Conservation (phyloP, 2,329 filamentous ascomycete species). For the Leptographium radiaticola region DNA sequence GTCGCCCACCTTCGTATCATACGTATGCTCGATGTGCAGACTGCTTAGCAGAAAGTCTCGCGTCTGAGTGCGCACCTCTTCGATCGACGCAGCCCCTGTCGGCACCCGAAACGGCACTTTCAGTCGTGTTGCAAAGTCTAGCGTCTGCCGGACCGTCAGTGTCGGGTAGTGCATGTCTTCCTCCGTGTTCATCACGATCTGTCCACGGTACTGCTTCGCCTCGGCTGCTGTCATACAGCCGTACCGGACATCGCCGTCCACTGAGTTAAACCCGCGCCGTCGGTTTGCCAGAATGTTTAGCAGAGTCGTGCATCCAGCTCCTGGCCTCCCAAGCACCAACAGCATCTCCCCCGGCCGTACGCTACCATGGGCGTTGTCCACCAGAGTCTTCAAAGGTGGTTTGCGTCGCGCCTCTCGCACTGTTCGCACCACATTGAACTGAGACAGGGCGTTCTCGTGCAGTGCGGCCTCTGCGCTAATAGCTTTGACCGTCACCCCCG, state of each 20-base stretch:
- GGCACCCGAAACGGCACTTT: slow-evolving; percentile 40
- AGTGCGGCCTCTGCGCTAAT: slow-evolving; percentile 47
- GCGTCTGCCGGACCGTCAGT: slow-evolving; percentile 52
- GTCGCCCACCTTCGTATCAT: slow-evolving; percentile 55
- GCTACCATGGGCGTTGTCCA: slow-evolving; percentile 47
- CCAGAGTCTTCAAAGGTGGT: slow-evolving; percentile 48
- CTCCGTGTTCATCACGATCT: slow-evolving; percentile 49
- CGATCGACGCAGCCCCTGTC: slow-evolving; percentile 24
- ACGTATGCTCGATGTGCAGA: slow-evolving; percentile 49
- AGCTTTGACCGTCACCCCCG: slow-evolving; percentile 49
- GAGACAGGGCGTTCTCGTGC: slow-evolving; percentile 50
- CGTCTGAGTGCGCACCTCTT: slow-evolving; percentile 32
- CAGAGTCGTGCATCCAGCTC: slow-evolving; percentile 43
- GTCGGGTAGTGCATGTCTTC: slow-evolving; percentile 55
- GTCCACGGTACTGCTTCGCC: slow-evolving; percentile 25
- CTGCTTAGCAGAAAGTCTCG: slow-evolving; percentile 43
- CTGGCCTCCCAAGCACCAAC: slow-evolving; percentile 43
- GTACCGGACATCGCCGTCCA: slow-evolving; percentile 53
- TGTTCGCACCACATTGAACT: slow-evolving; percentile 41
- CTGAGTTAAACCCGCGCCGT: slow-evolving; percentile 48
- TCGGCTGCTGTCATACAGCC: slow-evolving; percentile 31
- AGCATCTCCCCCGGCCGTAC: slow-evolving; percentile 43
- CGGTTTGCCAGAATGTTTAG: slow-evolving; percentile 56
- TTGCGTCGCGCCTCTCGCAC: slow-evolving; percentile 39
- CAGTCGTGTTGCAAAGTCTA: slow-evolving; percentile 52